Percentiles rank a stretch among this genome's conserved stretches.
phyloP scores from a whole-genome alignment of 257 asterid species.

The Perilla frutescens region DNA sequence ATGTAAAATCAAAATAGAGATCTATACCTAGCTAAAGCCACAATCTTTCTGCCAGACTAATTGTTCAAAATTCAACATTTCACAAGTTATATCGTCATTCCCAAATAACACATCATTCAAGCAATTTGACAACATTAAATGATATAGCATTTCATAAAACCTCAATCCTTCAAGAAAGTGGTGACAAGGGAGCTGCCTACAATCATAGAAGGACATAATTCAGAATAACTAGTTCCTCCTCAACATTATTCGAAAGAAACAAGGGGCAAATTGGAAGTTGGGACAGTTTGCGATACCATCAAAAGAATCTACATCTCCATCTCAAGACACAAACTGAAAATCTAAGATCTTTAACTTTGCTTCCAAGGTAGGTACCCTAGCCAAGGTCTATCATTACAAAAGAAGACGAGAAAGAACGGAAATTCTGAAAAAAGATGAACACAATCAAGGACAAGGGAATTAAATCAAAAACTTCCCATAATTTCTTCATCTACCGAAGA shows the following conservation, averaged over 20 bases:
- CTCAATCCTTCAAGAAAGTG: neutral
- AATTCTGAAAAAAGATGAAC: neutral
- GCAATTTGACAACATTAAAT: neutral
- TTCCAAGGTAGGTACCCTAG: constrained; percentile 5
- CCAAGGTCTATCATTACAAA: constrained; percentile 4
- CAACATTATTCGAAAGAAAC: neutral
- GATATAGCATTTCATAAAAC: neutral
- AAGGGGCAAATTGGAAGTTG: constrained; percentile 5
- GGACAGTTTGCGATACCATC: neutral
- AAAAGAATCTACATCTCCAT: constrained; percentile 3
- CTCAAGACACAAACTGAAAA: neutral
- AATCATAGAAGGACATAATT: neutral
- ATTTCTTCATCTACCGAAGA: neutral
- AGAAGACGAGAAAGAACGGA: neutral
- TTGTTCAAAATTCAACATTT: constrained; percentile 8
- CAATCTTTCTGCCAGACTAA: neutral
- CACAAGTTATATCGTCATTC: neutral
- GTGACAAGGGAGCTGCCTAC: neutral
- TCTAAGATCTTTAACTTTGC: neutral
- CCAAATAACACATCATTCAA: neutral
- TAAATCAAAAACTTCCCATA: neutral
- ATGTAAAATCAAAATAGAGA: neutral
- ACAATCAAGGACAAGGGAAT: neutral
- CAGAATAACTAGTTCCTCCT: constrained; percentile 1
- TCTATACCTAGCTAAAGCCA: neutral